Evolutionary conservation across 768 basidiomycete genomes (phyloP).

Genomic region (Crepidotus variabilis): DNA sequence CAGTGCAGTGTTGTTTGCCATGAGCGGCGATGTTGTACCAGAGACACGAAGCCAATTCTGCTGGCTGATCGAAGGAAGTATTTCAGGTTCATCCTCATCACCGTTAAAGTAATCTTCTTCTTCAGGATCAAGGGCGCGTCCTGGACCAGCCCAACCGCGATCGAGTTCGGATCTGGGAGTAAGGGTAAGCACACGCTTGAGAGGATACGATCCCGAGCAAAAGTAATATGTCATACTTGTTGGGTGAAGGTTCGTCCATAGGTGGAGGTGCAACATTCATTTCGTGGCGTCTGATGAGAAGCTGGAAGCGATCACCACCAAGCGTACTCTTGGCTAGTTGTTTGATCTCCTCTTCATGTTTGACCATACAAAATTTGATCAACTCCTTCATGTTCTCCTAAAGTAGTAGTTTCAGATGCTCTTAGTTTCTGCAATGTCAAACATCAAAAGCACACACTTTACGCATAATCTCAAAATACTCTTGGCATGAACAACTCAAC

Average conservation of each 20-base stretch:
- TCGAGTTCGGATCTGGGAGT: slow-evolving; percentile 16
- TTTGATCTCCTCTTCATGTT: slow-evolving; percentile 63
- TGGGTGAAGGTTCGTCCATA: slow-evolving; percentile 39
- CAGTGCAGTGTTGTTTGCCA: slow-evolving; percentile 32
- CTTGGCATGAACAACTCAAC: slow-evolving; percentile 91
- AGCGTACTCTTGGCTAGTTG: slow-evolving; percentile 57
- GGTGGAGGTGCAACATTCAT: slow-evolving; percentile 85
- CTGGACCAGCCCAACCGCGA: slow-evolving; percentile 39
- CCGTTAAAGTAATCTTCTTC: slow-evolving; percentile 95
- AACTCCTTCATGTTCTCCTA: slow-evolving; percentile 88
- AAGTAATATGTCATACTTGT: slow-evolving; percentile 50
- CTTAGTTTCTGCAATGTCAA: neutral
- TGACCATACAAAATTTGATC: slow-evolving; percentile 80
- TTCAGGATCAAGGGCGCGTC: slow-evolving; percentile 57
- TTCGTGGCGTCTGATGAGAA: slow-evolving; percentile 81
- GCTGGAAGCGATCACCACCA: slow-evolving; percentile 63
- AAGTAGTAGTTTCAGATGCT: slow-evolving; percentile 1
- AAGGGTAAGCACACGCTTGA: slow-evolving; percentile 3
- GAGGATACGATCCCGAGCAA: neutral
- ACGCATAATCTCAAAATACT: slow-evolving; percentile 90
- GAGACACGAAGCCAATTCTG: slow-evolving; percentile 32
- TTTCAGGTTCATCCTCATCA: slow-evolving; percentile 73
- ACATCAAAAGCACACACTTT: slow-evolving; percentile 48
- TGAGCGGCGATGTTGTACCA: slow-evolving; percentile 28
- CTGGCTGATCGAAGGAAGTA: slow-evolving; percentile 34